A percentile compares a stretch with the other conserved stretches of the same genome.
phyloP scores from a whole-genome alignment of 106 monocot genomes.

The Agapanthus africanus region DNA sequence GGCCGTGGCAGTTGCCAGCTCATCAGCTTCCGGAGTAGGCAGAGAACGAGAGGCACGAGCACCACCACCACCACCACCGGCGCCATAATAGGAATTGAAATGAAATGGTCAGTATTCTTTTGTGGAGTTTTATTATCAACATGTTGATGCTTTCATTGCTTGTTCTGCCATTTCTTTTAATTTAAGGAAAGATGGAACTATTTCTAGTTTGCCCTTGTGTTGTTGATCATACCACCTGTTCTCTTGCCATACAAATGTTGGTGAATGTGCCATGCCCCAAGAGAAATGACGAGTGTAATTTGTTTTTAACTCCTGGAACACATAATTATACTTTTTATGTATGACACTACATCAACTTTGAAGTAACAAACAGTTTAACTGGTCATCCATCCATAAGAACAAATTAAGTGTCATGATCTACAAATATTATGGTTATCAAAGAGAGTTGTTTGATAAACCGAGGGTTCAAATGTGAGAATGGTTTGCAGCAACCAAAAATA shows the following conservation, averaged over 20 bases:
- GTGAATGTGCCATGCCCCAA: too few relatives aligned
- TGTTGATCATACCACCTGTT: too few relatives aligned
- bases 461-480: not conserved
- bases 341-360: too few relatives aligned
- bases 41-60: conserved; percentile 34
- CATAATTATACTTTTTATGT: not conserved
- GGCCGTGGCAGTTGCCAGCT: conserved; percentile 18
- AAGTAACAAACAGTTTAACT: not conserved
- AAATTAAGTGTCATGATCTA: conserved; percentile 1
- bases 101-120: conserved; percentile 3
- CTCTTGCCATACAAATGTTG: too few relatives aligned
- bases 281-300: not conserved
- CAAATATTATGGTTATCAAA: not conserved
- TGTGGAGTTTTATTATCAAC: too few relatives aligned
- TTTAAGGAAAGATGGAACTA: too few relatives aligned
- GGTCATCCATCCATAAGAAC: not conserved
- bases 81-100: conserved; percentile 13
- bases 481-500: too few relatives aligned
- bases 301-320: not conserved
- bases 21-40: conserved; percentile 6
- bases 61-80: conserved; percentile 23
- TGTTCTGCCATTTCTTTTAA: too few relatives aligned
- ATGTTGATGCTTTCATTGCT: too few relatives aligned
- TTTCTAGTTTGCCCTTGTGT: too few relatives aligned
- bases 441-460: too few relatives aligned